Evolutionary conservation across 2,329 filamentous ascomycete species (phyloP).

Genomic region (Neoscytalidium dimidiatum): DNA sequence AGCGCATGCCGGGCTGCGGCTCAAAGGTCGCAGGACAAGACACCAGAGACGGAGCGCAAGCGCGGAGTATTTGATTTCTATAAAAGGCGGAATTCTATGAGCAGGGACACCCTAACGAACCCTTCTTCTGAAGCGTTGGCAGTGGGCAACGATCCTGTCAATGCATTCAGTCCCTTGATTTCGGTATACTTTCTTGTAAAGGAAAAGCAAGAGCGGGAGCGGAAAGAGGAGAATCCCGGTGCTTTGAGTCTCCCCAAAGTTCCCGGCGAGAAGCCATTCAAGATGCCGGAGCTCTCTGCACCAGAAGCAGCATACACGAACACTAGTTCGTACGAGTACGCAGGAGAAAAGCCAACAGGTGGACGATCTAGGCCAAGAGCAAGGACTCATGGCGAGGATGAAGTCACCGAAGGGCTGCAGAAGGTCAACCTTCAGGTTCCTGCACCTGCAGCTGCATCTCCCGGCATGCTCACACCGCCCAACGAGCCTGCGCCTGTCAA

Average conservation of each 20-base stretch:
- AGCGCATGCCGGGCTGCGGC: constrained; percentile 72
- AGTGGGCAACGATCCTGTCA: constrained; percentile 81
- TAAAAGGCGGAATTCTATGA: constrained; percentile 88
- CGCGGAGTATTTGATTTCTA: constrained; percentile 97
- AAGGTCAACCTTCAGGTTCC: constrained; percentile 60
- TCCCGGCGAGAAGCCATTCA: constrained; percentile 58
- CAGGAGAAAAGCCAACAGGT: constrained; percentile 83
- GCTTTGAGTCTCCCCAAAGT: constrained; percentile 58
- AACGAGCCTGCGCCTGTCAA: constrained; percentile 58
- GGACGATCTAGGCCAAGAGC: constrained; percentile 82
- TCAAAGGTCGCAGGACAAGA: constrained; percentile 62
- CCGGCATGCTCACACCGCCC: constrained; percentile 58
- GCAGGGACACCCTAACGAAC: constrained; percentile 79
- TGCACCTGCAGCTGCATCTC: constrained; percentile 42
- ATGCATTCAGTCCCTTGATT: constrained; percentile 87
- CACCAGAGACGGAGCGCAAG: constrained; percentile 70
- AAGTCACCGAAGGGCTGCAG: constrained; percentile 73
- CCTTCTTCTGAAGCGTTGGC: constrained; percentile 86
- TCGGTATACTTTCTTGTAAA: constrained; percentile 96
- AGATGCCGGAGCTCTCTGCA: constrained; percentile 73
- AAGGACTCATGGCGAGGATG: constrained; percentile 92
- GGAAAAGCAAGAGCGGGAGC: constrained; percentile 87
- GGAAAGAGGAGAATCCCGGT: constrained; percentile 60
- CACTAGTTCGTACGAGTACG: constrained; percentile 78
- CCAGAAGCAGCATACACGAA: constrained; percentile 92